Evolutionary conservation across 768 basidiomycete genomes (phyloP).

Genomic region (Sarcomyxa edulis): DNA sequence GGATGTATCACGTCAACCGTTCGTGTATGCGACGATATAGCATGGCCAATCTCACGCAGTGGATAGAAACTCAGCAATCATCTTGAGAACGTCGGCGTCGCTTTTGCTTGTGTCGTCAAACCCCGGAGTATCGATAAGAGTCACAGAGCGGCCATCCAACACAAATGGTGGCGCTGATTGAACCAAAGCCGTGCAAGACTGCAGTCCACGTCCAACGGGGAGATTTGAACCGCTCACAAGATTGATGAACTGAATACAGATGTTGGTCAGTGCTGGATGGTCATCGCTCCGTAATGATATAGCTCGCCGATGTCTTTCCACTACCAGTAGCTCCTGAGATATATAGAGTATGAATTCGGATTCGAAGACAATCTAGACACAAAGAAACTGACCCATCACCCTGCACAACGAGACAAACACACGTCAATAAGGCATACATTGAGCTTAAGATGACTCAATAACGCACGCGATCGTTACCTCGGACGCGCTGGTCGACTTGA

Average conservation of each 20-base stretch:
- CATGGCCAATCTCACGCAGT: conserved; percentile 8
- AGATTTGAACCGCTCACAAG: conserved; percentile 28
- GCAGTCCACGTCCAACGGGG: conserved; percentile 29
- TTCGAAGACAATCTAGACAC: too few relatives aligned
- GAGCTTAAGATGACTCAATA: too few relatives aligned
- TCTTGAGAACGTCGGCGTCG: conserved; percentile 29
- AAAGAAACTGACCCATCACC: too few relatives aligned
- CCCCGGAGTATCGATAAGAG: conserved; percentile 38
- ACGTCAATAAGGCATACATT: too few relatives aligned
- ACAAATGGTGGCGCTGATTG: conserved; percentile 20
- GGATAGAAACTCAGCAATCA: conserved; percentile 20
- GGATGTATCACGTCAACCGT: conserved; percentile 1
- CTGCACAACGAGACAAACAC: too few relatives aligned
- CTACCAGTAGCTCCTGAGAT: conserved; percentile 15
- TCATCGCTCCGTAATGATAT: neutral
- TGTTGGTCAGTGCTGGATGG: neutral
- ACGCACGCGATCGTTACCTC: too few relatives aligned
- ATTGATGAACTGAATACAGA: conserved; percentile 33
- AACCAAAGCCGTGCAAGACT: conserved; percentile 33
- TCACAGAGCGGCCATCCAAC: conserved; percentile 23
- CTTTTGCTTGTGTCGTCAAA: conserved; percentile 33
- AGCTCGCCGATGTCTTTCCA: conserved; percentile 13
- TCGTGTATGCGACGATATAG: neutral
- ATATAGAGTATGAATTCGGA: too few relatives aligned
- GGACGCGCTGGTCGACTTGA: too few relatives aligned